A percentile compares a stretch with the other conserved stretches of the same genome.
Evolutionary conservation across 1,139 yeast genomes (phyloP).

Genomic region (Casaregolazyma lundiana): DNA sequence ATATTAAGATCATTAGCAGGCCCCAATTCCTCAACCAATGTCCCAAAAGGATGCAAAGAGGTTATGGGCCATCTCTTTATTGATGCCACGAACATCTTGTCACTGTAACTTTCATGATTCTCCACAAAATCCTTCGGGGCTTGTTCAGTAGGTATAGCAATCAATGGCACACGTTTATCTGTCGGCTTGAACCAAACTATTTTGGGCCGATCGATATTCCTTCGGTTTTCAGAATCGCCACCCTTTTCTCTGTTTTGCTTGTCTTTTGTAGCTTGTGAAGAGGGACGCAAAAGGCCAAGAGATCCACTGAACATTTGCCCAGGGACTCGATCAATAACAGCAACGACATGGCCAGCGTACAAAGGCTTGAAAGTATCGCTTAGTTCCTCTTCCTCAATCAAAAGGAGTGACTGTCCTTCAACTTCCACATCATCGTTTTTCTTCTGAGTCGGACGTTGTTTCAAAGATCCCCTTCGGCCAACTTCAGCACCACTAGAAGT

Average conservation of each 20-base stretch:
- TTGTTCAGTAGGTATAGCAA: conserved; percentile 97
- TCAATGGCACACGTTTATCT: conserved; percentile 92
- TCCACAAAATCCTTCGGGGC: conserved; percentile 96
- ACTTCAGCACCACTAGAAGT: conserved; percentile 13
- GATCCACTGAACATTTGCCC: conserved; percentile 92
- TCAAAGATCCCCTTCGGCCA: conserved; percentile 77
- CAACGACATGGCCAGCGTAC: conserved; percentile 97
- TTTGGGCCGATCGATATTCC: conserved; percentile 57
- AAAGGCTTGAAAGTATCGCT: conserved; percentile 90
- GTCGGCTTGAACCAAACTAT: conserved; percentile 99
- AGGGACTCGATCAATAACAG: conserved; percentile 94
- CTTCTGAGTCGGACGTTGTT: conserved; percentile 97
- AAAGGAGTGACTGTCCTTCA: conserved; percentile 87
- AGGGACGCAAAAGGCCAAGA: conserved; percentile 86
- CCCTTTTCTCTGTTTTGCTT: conserved; percentile 52
- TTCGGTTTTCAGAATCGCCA: conserved; percentile 24
- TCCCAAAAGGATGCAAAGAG: conserved; percentile 95
- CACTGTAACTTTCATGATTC: conserved; percentile 76
- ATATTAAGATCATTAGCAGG: conserved; percentile 69
- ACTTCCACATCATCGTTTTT: conserved; percentile 98
- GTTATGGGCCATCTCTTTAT: conserved; percentile 99
- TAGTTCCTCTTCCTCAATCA: conserved; percentile 93
- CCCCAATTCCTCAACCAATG: conserved; percentile 83
- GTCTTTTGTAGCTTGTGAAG: conserved; percentile 88
- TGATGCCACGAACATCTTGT: conserved; percentile 85